Evolutionary conservation across 2,329 filamentous ascomycete genomes (phyloP).

Genomic region (Epicoccum sorghinum): DNA sequence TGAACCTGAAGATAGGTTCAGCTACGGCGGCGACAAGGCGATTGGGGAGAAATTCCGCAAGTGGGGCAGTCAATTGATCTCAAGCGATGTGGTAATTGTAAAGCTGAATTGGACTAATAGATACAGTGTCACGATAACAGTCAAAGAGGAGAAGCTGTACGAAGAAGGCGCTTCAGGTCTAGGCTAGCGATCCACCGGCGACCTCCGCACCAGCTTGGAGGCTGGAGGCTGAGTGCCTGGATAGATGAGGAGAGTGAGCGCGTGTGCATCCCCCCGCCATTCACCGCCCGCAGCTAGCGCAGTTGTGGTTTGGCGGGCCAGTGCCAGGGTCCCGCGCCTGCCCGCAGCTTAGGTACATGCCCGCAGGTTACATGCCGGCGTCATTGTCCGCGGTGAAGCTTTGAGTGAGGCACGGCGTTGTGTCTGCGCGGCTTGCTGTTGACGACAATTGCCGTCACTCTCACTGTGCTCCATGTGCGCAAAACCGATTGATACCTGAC

Average conservation of each 20-base stretch:
- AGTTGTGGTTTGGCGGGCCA: not conserved
- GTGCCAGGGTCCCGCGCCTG: no score
- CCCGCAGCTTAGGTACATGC: no score
- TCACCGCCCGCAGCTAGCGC: constrained; percentile 33
- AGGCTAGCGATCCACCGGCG: constrained; percentile 45
- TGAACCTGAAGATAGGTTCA: constrained; percentile 14
- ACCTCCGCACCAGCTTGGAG: constrained; percentile 30
- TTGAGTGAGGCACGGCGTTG: not conserved
- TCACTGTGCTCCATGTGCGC: not conserved
- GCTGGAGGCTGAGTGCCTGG: constrained; percentile 9
- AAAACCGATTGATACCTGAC: not conserved
- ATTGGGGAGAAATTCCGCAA: constrained; percentile 17
- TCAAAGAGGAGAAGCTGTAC: constrained; percentile 24
- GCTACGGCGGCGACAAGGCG: constrained; percentile 15
- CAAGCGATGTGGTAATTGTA: constrained; percentile 19
- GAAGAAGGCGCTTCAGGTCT: constrained; percentile 23
- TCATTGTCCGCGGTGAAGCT: constrained; percentile 17
- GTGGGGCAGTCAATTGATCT: constrained; percentile 19
- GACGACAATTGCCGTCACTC: not conserved
- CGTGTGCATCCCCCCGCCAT: constrained; percentile 14
- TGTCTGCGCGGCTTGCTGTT: constrained; percentile 15
- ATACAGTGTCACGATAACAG: constrained; percentile 26
- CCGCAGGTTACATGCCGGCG: constrained; percentile 22
- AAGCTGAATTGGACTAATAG: constrained; percentile 18
- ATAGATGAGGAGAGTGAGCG: constrained; percentile 21